Evolutionary conservation across 2,329 filamentous ascomycete genomes (phyloP).

Genomic region (Clonostachys rosea): DNA sequence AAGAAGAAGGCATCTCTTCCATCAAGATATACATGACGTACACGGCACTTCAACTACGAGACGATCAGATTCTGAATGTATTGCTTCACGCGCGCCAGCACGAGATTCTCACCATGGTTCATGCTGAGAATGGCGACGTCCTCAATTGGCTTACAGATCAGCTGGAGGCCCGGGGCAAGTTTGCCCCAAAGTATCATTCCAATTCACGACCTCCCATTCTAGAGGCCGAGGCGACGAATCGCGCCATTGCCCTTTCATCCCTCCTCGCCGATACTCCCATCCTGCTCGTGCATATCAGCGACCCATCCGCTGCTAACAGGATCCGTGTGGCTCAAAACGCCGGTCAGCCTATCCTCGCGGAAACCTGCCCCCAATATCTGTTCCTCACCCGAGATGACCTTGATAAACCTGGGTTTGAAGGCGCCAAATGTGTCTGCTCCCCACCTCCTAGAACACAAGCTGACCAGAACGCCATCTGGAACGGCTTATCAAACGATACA

Average conservation of each 20-base stretch:
- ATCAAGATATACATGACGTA: slow-evolving; percentile 52
- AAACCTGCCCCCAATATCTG: slow-evolving; percentile 53
- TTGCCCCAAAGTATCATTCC: slow-evolving; percentile 46
- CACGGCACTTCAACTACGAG: slow-evolving; percentile 40
- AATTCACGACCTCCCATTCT: slow-evolving; percentile 41
- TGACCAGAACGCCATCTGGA: slow-evolving; percentile 46
- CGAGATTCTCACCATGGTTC: slow-evolving; percentile 48
- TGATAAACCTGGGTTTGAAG: slow-evolving; percentile 45
- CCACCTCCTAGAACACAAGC: slow-evolving; percentile 41
- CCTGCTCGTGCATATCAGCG: slow-evolving; percentile 47
- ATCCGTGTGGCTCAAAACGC: slow-evolving; percentile 41
- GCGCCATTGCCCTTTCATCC: slow-evolving; percentile 42
- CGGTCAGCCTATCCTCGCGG: slow-evolving; percentile 44
- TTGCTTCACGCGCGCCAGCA: slow-evolving; percentile 40
- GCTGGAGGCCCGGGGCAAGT: slow-evolving; percentile 39
- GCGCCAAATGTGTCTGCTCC: slow-evolving; percentile 49
- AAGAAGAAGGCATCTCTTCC: slow-evolving; percentile 34
- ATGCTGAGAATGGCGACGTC: slow-evolving; percentile 49
- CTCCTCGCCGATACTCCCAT: slow-evolving; percentile 43
- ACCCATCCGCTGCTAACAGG: slow-evolving; percentile 34
- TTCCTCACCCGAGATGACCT: slow-evolving; percentile 46
- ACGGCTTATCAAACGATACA: slow-evolving; percentile 42
- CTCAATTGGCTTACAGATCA: slow-evolving; percentile 49
- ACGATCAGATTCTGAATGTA: slow-evolving; percentile 43
- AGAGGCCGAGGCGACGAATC: slow-evolving; percentile 46